Evolutionary conservation across 805 yeast genomes (phyloP).

Genomic region (Ogataea nitratoaversa): DNA sequence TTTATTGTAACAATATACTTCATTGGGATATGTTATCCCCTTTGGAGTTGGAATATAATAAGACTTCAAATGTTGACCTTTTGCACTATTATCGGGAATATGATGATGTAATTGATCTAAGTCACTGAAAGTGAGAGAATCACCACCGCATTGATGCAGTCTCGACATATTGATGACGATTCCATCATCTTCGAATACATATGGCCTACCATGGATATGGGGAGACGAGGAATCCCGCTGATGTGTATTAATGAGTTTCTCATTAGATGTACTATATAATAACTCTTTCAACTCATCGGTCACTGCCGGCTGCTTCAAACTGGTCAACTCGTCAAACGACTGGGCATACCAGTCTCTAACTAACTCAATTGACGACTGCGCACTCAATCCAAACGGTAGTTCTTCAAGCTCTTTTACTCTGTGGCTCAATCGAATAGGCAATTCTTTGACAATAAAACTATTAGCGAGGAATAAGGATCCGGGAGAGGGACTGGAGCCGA

Average conservation of each 20-base stretch:
- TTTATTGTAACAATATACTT: slow-evolving; percentile 67
- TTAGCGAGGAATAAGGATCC: slow-evolving; percentile 81
- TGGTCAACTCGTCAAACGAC: slow-evolving; percentile 78
- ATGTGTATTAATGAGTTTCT: slow-evolving; percentile 1
- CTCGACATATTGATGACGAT: slow-evolving; percentile 25
- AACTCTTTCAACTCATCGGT: slow-evolving; percentile 37
- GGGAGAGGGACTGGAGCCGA: slow-evolving; percentile 74
- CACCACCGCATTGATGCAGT: slow-evolving; percentile 10
- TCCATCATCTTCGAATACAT: slow-evolving; percentile 47
- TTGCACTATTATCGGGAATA: slow-evolving; percentile 1
- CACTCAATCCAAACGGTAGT: slow-evolving; percentile 68
- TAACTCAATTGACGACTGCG: slow-evolving; percentile 69
- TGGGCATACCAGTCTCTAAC: slow-evolving; percentile 91
- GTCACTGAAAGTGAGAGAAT: slow-evolving; percentile 10
- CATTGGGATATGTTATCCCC: slow-evolving; percentile 64
- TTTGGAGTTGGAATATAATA: slow-evolving; percentile 52
- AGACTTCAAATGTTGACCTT: slow-evolving; percentile 19
- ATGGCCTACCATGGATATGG: slow-evolving; percentile 11
- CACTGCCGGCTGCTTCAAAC: slow-evolving; percentile 54
- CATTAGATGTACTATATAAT: slow-evolving; percentile 22
- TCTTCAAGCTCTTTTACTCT: slow-evolving; percentile 80
- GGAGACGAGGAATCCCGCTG: slow-evolving; percentile 1
- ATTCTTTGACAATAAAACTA: slow-evolving; percentile 78
- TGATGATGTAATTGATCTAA: slow-evolving; percentile 8
- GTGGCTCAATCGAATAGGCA: slow-evolving; percentile 82